Base-by-base conservation (phyloP, 352 stramenopile species). In the Pythium sp. region DNA sequence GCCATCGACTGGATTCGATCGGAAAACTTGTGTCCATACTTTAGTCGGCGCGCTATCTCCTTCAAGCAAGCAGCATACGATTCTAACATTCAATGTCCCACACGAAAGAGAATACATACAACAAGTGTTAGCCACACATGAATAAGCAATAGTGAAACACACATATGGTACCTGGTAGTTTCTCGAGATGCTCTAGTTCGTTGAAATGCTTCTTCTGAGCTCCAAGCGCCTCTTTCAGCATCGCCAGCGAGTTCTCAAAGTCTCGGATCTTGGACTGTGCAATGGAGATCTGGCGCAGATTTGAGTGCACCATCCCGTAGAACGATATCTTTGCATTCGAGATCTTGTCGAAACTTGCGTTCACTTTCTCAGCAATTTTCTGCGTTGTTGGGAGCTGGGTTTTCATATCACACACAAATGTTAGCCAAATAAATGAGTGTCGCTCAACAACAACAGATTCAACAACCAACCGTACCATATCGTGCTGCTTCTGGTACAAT, bases 181-280 rank as follows among this genome's bases (percentile, higher is more conserved):
- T 93, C 11, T 91, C 81, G 11, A 96, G 68, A 71, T 96, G 89
- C 55, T 96, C 84, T 2, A 96, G 77, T 62, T 96, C 89, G 59
- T 89, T 80, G 59, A 96, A 96, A 64, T 96, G 86, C 43, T 85
- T 87, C 73, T 95, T 94, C 65, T 96, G 89, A 3, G 77, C 84
- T 32, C 67, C 60, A 60, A 93, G 60, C 18, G 87, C 89, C 54
- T 94, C 89, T 41, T 82, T 87, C 56, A 96, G 89, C 62, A 95
- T 88, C 7, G 78, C 75, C 46, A 96, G 47, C n/a, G 84, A 93
- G 62, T 90, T 91, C 59, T 95, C 89, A 78, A 96, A 96, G 72
- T 95, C 89, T n/a, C 87, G 84, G 61, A 96, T 96, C 64, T 91
- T 90, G 5, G 87, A 94, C 72, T 96, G 89, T n/a, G 75, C 79